Evolutionary conservation across 176 grass and related monocot genomes (phyloP).

Genomic region (Musa schizocarpa): DNA sequence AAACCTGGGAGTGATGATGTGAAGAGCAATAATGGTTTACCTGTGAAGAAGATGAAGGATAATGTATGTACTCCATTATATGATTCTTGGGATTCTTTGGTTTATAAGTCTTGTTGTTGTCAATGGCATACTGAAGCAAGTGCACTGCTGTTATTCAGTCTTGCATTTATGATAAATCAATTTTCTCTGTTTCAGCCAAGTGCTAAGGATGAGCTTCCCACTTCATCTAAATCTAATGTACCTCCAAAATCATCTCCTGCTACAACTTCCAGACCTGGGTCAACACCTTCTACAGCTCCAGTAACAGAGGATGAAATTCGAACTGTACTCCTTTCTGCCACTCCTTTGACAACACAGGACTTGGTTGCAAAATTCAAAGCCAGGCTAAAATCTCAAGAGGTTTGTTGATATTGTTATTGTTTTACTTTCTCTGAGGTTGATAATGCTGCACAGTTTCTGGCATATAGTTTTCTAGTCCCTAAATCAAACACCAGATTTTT

Average conservation of each 20-base stretch:
- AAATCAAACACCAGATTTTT: too few species aligned
- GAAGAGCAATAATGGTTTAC: conserved; percentile 36
- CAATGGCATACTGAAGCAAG: conserved; percentile 3
- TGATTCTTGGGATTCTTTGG: not conserved
- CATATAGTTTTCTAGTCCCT: not conserved
- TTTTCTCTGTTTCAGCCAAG: conserved; percentile 25
- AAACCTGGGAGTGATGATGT: conserved; percentile 63
- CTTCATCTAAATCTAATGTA: conserved; percentile 34
- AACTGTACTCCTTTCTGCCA: conserved; percentile 62
- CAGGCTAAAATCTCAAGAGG: conserved; percentile 74
- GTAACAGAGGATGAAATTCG: conserved; percentile 95
- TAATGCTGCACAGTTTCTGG: not conserved
- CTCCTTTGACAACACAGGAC: conserved; percentile 78
- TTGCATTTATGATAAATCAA: not conserved
- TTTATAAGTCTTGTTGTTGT: conserved; percentile 11
- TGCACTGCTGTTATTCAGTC: not conserved
- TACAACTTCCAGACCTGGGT: conserved; percentile 5
- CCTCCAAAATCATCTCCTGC: conserved; percentile 27
- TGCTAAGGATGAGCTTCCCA: conserved; percentile 39
- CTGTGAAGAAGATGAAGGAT: conserved; percentile 86
- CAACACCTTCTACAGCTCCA: conserved; percentile 29
- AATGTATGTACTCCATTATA: conserved; percentile 40
- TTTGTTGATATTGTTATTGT: conserved; percentile 8
- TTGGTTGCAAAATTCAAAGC: conserved; percentile 90
- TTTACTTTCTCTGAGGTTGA: not conserved